Evolutionary conservation across 345 rosid genomes (phyloP).

Genomic region (Eucalyptus pauciflora): DNA sequence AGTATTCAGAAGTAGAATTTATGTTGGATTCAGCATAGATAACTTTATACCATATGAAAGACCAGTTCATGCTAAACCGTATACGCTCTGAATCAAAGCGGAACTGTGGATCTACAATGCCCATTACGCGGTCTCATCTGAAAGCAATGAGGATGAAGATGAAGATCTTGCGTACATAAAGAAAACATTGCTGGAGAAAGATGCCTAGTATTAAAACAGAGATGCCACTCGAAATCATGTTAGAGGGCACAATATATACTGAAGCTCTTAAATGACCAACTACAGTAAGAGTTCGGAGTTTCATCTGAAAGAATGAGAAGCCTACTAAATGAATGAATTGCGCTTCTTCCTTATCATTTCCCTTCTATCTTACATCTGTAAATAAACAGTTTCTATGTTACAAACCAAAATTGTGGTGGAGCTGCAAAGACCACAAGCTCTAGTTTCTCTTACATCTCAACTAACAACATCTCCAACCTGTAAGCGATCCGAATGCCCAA

Average conservation of each 20-base stretch:
- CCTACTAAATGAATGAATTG: not conserved
- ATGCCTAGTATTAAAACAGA: not conserved
- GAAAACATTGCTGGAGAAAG: not conserved
- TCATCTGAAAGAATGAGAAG: not conserved
- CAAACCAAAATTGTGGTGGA: slow-evolving; percentile 44
- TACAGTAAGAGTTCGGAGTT: not conserved
- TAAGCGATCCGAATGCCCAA: not conserved
- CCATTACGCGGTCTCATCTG: not conserved
- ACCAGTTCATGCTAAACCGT: not conserved
- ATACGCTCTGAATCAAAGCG: not conserved
- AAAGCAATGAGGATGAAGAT: not conserved
- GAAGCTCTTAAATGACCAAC: not conserved
- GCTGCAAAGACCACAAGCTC: slow-evolving; percentile 11
- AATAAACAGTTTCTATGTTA: slow-evolving; percentile 29
- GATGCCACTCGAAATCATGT: not conserved
- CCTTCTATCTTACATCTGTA: slow-evolving; percentile 27
- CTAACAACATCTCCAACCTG: slow-evolving; percentile 1
- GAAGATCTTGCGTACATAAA: not conserved
- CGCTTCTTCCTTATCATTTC: slow-evolving; percentile 4
- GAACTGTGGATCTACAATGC: not conserved
- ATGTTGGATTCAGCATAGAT: not conserved
- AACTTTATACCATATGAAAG: not conserved
- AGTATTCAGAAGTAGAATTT: not conserved
- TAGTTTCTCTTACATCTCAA: slow-evolving; percentile 7
- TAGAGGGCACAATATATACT: not conserved